phyloP scores from a whole-genome alignment of 257 asterid species.

The Dorcoceras hygrometricum region DNA sequence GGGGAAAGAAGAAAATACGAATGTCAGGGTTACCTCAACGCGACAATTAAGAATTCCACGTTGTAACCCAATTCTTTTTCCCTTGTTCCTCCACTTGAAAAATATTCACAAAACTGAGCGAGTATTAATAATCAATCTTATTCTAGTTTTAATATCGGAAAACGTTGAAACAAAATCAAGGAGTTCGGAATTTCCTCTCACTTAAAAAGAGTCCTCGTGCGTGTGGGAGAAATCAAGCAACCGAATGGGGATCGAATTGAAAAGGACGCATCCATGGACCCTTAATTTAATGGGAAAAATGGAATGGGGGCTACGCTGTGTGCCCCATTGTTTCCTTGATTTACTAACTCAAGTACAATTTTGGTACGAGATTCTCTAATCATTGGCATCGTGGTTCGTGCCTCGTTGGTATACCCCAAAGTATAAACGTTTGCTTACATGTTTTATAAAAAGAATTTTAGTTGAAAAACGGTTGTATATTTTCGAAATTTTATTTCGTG shows the following conservation, averaged over 20 bases:
- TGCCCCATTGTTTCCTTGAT: background rate
- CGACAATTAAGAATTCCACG: background rate
- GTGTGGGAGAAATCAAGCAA: background rate
- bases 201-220: slow-evolving; percentile 33
- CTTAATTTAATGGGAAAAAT: background rate
- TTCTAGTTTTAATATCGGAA: no score
- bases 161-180: background rate
- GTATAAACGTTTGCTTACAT: no score
- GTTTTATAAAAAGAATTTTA: no score
- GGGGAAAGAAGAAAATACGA: background rate
- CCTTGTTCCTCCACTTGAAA: background rate
- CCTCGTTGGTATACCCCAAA: no score
- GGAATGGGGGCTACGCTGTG: background rate
- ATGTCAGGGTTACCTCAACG: background rate
- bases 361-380: background rate
- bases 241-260: background rate
- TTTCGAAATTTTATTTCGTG: no score
- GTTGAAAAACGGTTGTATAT: no score
- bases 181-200: background rate
- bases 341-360: background rate
- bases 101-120: background rate
- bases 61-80: background rate
- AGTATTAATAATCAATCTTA: no score
- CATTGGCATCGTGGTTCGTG: background rate
- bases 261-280: background rate